These are phyloP conservation scores for Schwanniomyces polymorphus DNA, from an alignment of 805 yeast species.

Conservation along the genomic window DNA sequence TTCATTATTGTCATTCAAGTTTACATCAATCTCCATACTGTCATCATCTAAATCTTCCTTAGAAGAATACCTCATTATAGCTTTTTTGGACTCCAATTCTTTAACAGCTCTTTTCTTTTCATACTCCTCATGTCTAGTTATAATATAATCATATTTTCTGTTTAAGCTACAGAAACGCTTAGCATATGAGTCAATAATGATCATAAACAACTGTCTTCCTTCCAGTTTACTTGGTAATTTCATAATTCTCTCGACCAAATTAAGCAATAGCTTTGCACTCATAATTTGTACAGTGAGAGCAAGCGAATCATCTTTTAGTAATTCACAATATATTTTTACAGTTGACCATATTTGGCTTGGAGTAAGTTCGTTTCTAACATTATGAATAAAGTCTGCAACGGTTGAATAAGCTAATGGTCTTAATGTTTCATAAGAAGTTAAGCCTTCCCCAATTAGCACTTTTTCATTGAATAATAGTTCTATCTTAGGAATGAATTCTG, in stretches of 20 bases:
- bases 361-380: slow-evolving; percentile 79
- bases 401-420: slow-evolving; percentile 93
- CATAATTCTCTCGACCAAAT: slow-evolving; percentile 85
- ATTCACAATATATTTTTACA: slow-evolving; percentile 75
- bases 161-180: slow-evolving; percentile 77
- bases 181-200: slow-evolving; percentile 85
- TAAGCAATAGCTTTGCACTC: slow-evolving; percentile 89
- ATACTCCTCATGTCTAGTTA: slow-evolving; percentile 58
- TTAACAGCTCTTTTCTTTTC: slow-evolving; percentile 41
- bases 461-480: slow-evolving; percentile 83
- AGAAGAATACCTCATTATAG: slow-evolving; percentile 38
- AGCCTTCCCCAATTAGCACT: slow-evolving; percentile 87
- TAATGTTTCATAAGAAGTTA: slow-evolving; percentile 85
- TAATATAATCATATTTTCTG: slow-evolving; percentile 64
- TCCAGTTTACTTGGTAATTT: slow-evolving; percentile 80
- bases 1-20: slow-evolving; percentile 18
- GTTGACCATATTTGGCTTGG: slow-evolving; percentile 86
- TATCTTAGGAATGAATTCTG: slow-evolving; percentile 79
- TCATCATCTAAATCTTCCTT: slow-evolving; percentile 8
- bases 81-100: slow-evolving; percentile 43
- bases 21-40: slow-evolving; percentile 1
- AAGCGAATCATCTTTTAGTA: slow-evolving; percentile 76
- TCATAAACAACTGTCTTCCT: slow-evolving; percentile 78
- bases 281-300: slow-evolving; percentile 91
- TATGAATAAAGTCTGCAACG: slow-evolving; percentile 94